A percentile compares a stretch with the other conserved stretches of the same genome.
phyloP scores from a whole-genome alignment of 768 basidiomycete genomes.

The Kwoniella bestiolae region DNA sequence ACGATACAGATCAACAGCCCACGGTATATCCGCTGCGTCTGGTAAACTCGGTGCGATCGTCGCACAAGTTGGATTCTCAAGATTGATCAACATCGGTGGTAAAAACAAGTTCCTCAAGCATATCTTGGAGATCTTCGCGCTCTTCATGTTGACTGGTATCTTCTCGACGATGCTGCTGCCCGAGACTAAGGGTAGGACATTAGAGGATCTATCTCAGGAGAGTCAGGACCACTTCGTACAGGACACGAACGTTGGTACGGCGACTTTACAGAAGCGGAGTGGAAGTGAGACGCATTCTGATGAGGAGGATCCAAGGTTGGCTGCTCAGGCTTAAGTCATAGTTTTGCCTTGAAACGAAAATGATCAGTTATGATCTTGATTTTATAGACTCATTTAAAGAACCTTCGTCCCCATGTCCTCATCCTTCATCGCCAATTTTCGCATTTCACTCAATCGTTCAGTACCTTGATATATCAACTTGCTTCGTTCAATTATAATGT shows the following conservation, averaged over 20 bases:
- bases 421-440: too few relatives aligned
- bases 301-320: neutral
- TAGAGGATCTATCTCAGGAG: slow-evolving; percentile 51
- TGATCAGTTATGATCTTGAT: neutral
- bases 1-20: slow-evolving; percentile 57
- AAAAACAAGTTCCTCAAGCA: slow-evolving; percentile 51
- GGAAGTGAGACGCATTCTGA: neutral
- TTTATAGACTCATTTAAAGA: too few relatives aligned
- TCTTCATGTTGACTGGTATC: slow-evolving; percentile 55
- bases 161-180: slow-evolving; percentile 56
- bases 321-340: neutral
- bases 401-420: too few relatives aligned
- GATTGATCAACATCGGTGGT: slow-evolving; percentile 55
- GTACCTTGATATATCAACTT: too few relatives aligned
- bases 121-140: slow-evolving; percentile 57
- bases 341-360: neutral
- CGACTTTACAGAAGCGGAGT: neutral
- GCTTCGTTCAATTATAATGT: too few relatives aligned
- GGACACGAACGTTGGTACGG: neutral
- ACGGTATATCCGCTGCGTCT: slow-evolving; percentile 51
- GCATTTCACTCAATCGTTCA: too few relatives aligned
- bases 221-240: slow-evolving; percentile 42
- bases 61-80: slow-evolving; percentile 58
- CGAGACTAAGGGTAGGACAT: slow-evolving; percentile 50
- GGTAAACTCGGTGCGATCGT: slow-evolving; percentile 59